Evolutionary conservation across 2,329 filamentous ascomycete genomes (phyloP).

Genomic region (Penicillium sp.): DNA sequence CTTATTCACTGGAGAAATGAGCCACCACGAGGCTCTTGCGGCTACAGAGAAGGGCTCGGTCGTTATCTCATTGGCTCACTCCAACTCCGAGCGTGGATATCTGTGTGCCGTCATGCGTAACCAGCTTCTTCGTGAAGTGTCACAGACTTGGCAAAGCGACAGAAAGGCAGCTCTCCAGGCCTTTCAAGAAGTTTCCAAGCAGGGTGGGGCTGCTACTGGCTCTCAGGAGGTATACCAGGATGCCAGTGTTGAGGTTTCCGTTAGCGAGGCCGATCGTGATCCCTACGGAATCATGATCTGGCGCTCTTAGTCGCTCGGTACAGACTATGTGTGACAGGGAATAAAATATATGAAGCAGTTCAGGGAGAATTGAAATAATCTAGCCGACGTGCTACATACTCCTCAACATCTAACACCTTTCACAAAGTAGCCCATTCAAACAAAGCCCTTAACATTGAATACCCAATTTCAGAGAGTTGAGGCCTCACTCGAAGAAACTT

Average conservation of each 20-base stretch:
- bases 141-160: slow-evolving; percentile 54
- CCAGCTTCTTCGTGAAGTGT: slow-evolving; percentile 63
- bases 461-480: too few species aligned
- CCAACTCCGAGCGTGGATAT: slow-evolving; percentile 87
- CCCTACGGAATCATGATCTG: slow-evolving; percentile 74
- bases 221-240: slow-evolving; percentile 54
- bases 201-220: slow-evolving; percentile 24
- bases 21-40: slow-evolving; percentile 85
- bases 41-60: slow-evolving; percentile 81
- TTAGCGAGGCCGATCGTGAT: slow-evolving; percentile 81
- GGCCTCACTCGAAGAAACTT: not conserved
- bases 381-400: not conserved
- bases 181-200: slow-evolving; percentile 28
- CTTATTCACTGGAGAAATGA: slow-evolving; percentile 88
- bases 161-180: slow-evolving; percentile 44
- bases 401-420: too few species aligned
- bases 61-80: slow-evolving; percentile 86
- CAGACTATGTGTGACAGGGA: not conserved
- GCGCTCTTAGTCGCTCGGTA: slow-evolving; percentile 7
- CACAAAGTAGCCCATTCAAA: not conserved
- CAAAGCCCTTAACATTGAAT: not conserved
- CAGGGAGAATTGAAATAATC: not conserved
- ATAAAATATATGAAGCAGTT: not conserved
- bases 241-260: slow-evolving; percentile 62
- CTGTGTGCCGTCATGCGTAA: slow-evolving; percentile 69